Conservation (phyloP, 1,139 yeast genomes). For the Geotrichum macrosporum region DNA sequence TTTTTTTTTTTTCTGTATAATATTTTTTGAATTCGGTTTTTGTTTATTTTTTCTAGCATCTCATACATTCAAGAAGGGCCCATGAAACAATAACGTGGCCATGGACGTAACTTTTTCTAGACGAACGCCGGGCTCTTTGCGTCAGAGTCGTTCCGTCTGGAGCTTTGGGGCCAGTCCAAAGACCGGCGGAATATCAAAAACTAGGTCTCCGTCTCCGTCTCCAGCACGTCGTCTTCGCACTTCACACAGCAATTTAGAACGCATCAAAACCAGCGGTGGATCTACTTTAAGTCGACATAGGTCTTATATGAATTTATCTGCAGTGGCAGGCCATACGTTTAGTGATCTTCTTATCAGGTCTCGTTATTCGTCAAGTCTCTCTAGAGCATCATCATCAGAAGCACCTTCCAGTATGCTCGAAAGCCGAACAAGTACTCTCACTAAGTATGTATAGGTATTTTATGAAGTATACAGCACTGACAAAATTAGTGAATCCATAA, state of each 20-base stretch:
- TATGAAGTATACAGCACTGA: too few species aligned
- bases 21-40: neutral
- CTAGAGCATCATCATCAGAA: constrained; percentile 8
- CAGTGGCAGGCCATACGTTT: constrained; percentile 5
- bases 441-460: constrained; percentile 12
- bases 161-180: constrained; percentile 1
- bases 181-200: constrained; percentile 4
- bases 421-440: constrained; percentile 14
- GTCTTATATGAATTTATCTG: constrained; percentile 3
- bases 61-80: neutral
- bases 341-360: constrained; percentile 9
- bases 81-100: neutral
- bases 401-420: constrained; percentile 5
- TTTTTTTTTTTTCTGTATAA: constrained; percentile 1
- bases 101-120: constrained; percentile 13
- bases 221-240: constrained; percentile 9
- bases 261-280: neutral
- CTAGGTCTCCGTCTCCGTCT: constrained; percentile 6
- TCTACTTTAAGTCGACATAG: constrained; percentile 7
- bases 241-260: constrained; percentile 10
- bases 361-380: constrained; percentile 6
- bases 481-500: constrained; percentile 2
- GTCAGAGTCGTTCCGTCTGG: constrained; percentile 15
- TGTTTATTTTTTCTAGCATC: neutral
- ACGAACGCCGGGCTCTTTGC: constrained; percentile 3